Conservation (phyloP, 768 basidiomycete species). For the Dictyophora rubrovolvata region DNA sequence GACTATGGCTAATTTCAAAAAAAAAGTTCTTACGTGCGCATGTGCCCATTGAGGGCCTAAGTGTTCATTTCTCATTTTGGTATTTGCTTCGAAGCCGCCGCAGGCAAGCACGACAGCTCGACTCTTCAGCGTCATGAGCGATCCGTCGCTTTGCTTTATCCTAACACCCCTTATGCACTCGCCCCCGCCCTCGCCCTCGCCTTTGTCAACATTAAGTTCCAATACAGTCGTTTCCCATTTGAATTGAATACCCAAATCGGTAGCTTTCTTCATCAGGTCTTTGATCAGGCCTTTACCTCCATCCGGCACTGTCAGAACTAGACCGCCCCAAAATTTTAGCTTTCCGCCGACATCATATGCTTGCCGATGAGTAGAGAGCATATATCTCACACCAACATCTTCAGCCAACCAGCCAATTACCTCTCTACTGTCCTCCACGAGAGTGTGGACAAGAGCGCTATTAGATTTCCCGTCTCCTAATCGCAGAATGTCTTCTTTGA, state of each 20-base stretch:
- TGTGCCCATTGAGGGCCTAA: conserved; percentile 50
- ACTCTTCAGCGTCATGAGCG: conserved; percentile 23
- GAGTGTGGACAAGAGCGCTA: conserved; percentile 33
- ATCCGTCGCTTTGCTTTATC: conserved; percentile 27
- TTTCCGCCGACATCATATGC: conserved; percentile 55
- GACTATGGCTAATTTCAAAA: neutral
- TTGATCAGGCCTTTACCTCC: conserved; percentile 60
- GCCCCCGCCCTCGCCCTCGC: conserved; percentile 9
- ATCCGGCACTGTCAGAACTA: conserved; percentile 50
- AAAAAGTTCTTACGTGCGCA: conserved; percentile 34
- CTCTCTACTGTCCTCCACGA: conserved; percentile 48
- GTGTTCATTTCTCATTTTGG: conserved; percentile 38
- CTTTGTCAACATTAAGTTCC: conserved; percentile 26
- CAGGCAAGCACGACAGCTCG: conserved; percentile 49
- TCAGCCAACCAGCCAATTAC: conserved; percentile 48
- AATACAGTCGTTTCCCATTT: conserved; percentile 48
- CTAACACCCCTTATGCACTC: conserved; percentile 33
- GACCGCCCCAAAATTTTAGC: conserved; percentile 63
- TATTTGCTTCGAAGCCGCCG: conserved; percentile 57
- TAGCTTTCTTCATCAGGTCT: conserved; percentile 32
- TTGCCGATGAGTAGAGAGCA: conserved; percentile 52
- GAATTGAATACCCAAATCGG: conserved; percentile 32
- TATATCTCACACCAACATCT: conserved; percentile 41
- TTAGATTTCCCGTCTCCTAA: conserved; percentile 44
- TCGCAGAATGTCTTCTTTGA: conserved; percentile 50